phyloP scores from a whole-genome alignment of 768 basidiomycete genomes.

The Collybia nuda region DNA sequence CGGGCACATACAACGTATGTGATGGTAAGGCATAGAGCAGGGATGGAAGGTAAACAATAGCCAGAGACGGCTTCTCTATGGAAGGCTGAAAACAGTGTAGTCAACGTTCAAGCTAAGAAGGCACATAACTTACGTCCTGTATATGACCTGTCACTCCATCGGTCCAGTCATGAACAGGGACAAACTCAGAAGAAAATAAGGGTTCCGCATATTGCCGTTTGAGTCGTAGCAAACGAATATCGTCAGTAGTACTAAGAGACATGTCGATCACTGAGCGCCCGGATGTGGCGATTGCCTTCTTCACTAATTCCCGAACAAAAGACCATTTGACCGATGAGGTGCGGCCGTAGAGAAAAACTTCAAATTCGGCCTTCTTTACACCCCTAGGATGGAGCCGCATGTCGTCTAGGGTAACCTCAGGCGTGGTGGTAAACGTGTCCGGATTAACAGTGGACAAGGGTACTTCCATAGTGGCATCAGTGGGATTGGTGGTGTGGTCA shows the following conservation, averaged over 20 bases:
- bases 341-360: slow-evolving; percentile 67
- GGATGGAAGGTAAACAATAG: slow-evolving; percentile 66
- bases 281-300: slow-evolving; percentile 47
- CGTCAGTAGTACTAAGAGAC: slow-evolving; percentile 20
- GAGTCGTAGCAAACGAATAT: slow-evolving; percentile 27
- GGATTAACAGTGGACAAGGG: slow-evolving; percentile 30
- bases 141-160: slow-evolving; percentile 14
- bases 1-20: slow-evolving; percentile 58
- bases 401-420: slow-evolving; percentile 34
- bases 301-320: slow-evolving; percentile 57
- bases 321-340: slow-evolving; percentile 60
- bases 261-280: slow-evolving; percentile 28
- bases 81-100: slow-evolving; percentile 41
- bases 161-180: slow-evolving; percentile 40
- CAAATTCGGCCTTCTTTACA: slow-evolving; percentile 41
- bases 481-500: slow-evolving; percentile 18
- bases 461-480: slow-evolving; percentile 10
- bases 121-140: neutral
- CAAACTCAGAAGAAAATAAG: slow-evolving; percentile 24
- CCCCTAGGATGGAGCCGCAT: slow-evolving; percentile 14
- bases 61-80: slow-evolving; percentile 55
- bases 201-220: slow-evolving; percentile 23
- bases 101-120: slow-evolving; percentile 25
- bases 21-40: slow-evolving; percentile 31
- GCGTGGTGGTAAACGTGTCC: slow-evolving; percentile 27